These are phyloP conservation scores for Penicillium goetzii DNA, from an alignment of 495 filamentous ascomycete genomes.

Conservation along the genomic window DNA sequence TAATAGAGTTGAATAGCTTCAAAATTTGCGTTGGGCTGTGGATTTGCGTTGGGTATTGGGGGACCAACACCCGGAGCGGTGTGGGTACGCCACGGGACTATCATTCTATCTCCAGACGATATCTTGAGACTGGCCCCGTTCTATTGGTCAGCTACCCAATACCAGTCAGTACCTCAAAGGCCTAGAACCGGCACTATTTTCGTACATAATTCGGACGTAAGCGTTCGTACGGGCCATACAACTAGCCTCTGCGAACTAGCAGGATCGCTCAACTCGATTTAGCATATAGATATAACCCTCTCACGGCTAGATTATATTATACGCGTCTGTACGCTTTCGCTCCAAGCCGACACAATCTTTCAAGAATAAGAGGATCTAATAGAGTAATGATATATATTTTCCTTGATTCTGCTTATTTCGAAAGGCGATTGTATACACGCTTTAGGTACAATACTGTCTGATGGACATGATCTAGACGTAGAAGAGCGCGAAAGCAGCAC, in stretches of 20 bases:
- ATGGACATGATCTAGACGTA: conserved; percentile 14
- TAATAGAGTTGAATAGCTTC: neutral
- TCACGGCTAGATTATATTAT: neutral
- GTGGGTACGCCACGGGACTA: neutral
- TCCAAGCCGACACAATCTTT: neutral
- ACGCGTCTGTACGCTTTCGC: neutral
- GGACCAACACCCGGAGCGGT: neutral
- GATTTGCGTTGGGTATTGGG: neutral
- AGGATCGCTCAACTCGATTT: neutral
- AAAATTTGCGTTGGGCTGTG: neutral
- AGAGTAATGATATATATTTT: neutral
- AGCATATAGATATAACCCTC: neutral
- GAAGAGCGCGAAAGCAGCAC: conserved; percentile 19
- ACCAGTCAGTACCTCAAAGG: neutral
- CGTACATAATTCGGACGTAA: neutral
- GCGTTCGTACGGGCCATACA: neutral
- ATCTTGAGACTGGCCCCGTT: neutral
- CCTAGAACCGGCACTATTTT: neutral
- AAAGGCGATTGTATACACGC: neutral
- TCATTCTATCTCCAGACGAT: neutral
- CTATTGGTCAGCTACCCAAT: neutral
- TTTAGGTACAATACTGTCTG: neutral
- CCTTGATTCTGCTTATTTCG: neutral
- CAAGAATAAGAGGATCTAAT: neutral
- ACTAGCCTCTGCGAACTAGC: neutral